Base-by-base conservation (phyloP, 2,329 filamentous ascomycete species). In the Scedosporium boydii region DNA sequence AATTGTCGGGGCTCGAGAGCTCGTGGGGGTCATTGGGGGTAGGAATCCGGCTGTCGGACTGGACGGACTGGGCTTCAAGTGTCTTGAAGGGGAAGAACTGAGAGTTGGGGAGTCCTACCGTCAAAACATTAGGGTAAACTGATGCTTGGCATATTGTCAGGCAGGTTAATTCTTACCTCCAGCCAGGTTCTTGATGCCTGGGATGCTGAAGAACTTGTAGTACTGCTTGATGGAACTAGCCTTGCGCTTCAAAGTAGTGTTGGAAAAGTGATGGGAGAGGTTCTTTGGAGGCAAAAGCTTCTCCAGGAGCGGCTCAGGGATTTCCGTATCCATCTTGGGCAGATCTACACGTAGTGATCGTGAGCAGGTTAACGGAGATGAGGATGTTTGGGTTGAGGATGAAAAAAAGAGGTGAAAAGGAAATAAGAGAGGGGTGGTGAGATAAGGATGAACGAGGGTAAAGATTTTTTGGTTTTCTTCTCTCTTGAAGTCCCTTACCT, bases 31-130 rank as follows among this genome's bases (percentile, higher is more conserved):
- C 77, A 71, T 88, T 89, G 44, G 86, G 83, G 10, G 87, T 87
- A 1, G 88, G 88, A 41, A 83, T 80, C 81, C 89, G 95, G 73
- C 92, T 84, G 66, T 88, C 79, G 6, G 91, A 87, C 65, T 84
- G 83, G 38, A 91, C 90, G 65, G 88, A 85, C 66, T 88, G 86
- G 48, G 92, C 90, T 75, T 96, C 91, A 65, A 97, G 85, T 0
- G 91, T 95, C 69, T 97, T 92, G 74, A 89, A 96, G 7, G 93
- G 93, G 70, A 97, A 97, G 76, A 91, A 91, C 63, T 83, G 82
- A 46, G 87, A 80, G 73, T 95, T 88, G 16, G 93, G 93, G 23
- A 96, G 83, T 64, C 91, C 90, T 93, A 66, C 2, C 34, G 21
- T 58, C 12, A 41, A 23, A 23, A 38, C 55, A 14, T 55, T 18